Evolutionary conservation across 23 red algal genomes (phyloP).

Genomic region (Cyanidioschyzon merolae): DNA sequence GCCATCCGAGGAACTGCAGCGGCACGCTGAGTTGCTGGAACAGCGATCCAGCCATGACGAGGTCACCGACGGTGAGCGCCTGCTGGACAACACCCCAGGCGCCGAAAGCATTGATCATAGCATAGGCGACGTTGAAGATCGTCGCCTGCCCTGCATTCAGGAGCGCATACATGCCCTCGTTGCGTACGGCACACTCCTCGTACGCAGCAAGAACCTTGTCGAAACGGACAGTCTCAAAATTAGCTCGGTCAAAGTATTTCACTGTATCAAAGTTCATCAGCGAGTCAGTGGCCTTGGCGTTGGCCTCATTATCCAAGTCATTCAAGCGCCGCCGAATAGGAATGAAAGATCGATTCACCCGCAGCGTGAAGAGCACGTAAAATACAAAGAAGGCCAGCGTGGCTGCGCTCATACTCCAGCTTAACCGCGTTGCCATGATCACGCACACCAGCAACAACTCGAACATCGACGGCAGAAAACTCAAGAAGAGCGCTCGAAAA

Average conservation of each 20-base stretch:
- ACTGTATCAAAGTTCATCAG: constrained; percentile 59
- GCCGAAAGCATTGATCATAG: constrained; percentile 36
- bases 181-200: constrained; percentile 46
- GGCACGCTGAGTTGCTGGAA: constrained; percentile 87
- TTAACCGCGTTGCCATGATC: constrained; percentile 45
- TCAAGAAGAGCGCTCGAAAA: constrained; percentile 65
- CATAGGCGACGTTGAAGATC: constrained; percentile 51
- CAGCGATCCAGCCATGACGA: constrained; percentile 79
- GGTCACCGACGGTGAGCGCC: constrained; percentile 61
- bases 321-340: constrained; percentile 39
- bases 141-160: constrained; percentile 66
- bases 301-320: constrained; percentile 64
- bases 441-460: constrained; percentile 75
- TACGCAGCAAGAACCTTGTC: constrained; percentile 56
- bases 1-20: constrained; percentile 93
- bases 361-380: constrained; percentile 55
- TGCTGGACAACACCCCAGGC: constrained; percentile 41
- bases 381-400: constrained; percentile 46
- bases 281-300: constrained; percentile 63
- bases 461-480: constrained; percentile 69
- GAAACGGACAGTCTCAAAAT: constrained; percentile 49
- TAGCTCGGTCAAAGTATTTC: constrained; percentile 51
- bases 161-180: constrained; percentile 55
- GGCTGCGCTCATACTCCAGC: constrained; percentile 33
- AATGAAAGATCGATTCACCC: constrained; percentile 46